Base-by-base conservation (phyloP, 345 rosid genomes). In the Turritis glabra region DNA sequence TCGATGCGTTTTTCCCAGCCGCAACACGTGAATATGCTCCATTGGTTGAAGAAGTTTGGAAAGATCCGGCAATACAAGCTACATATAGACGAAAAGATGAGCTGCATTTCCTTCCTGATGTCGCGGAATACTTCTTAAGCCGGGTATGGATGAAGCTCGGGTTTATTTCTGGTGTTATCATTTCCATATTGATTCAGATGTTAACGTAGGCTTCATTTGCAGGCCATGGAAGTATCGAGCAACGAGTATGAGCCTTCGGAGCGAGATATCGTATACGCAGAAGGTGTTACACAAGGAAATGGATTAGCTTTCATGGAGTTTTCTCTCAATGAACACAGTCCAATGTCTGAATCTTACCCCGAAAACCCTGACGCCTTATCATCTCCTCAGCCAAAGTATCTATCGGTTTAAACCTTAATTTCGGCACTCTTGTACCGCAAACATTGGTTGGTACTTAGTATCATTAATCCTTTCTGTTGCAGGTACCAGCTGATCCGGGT, bases 11-110 rank as follows among this genome's bases (percentile, higher is more conserved):
- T 84, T 96, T 96, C 76, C 99, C 99, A 15, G 99, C 99, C 1
- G 99, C 99, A 62, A 89, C 99, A 9, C 98, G 99, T 3, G 99
- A 96, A 68, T 96, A 92, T 64, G 99, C 98, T 70, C 99, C 98
- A 1, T 77, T 96, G 69, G 98, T 96, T 52, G 99, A 96, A 71
- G 99, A 96, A 82, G 84, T 92, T 59, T 96, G 98, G 99, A 96
- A 78, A 80, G 97, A 96, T 89, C 95, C 95, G 2, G 99, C 99
- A 10, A 84, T 91, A 74, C 95, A 96, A 80, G 95, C 89, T 19
- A 90, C 98, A 6, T 96, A 87, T 67, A 87, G 69, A 76, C 84
- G 99, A 80, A 92, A 83, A 80, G 86, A 86, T n/a, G 96, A 96
- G 81, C 99, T 96, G 43, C 98, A 90, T 74, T 92, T 89, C 84